Evolutionary conservation across 2,329 filamentous ascomycete genomes (phyloP), one percentile per base, ranked within the genome.

Genomic region (Phaeosphaeriaceae sp.): DNA sequence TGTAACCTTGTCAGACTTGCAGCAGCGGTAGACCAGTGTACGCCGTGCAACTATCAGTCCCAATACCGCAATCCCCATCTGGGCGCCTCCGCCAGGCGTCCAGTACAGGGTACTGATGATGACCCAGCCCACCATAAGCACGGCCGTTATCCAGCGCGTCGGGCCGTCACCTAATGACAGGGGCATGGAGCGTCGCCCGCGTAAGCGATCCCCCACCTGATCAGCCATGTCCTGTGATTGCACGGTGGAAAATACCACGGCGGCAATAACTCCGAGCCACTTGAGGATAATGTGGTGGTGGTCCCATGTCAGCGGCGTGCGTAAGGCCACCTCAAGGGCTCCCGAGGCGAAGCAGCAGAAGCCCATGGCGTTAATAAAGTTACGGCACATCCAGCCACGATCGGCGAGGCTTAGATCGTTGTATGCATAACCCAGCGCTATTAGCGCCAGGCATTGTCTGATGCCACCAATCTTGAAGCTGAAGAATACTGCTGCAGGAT

Each of bases 351-450:
- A 62, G 5, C 51, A 31, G 9, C 53, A 31, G 36, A 62, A 62
- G 11, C 44, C 63, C 22, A 45, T 20, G 21, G 56, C 61, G 48
- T 62, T 60, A 31, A 65, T 44, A 6, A 54, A 2, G 42, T 66
- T 63, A 17, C 65, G 62, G 2, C 66, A 54, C 48, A 65, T 52
- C 50, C 53, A 62, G 40, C 54, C 25, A 51, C 47, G 22, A 21
- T 56, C 54, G 4, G 48, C 48, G 61, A 56, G 59, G 1, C 45
- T 58, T 1, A 76, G 73, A 41, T 82, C 80, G 56, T 82, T 15
- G 64, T 82, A 82, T 53, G 78, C 61, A 71, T 75, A 80, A 0
- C 72, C 76, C 51, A 76, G 46, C 13, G 73, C 22, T 48, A 76
- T 49, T 25, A 81, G 59, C n/a, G 76, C 25, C 1, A 68, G 47